Base-by-base conservation (phyloP, 2,329 filamentous ascomycete genomes). In the Dothiorella sarmentorum region DNA sequence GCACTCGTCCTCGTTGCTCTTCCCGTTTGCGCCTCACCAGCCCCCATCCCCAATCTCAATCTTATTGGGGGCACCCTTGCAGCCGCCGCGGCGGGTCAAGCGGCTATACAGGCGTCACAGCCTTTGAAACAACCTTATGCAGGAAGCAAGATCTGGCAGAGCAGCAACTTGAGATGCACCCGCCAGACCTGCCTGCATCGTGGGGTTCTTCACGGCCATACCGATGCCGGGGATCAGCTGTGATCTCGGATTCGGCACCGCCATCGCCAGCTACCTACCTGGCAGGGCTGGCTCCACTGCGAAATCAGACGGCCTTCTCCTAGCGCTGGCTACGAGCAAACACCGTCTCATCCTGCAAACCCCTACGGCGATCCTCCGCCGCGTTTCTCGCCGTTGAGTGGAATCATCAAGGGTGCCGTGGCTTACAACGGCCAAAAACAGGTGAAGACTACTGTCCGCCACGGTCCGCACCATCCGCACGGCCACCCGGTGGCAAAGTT, bases 11-110 rank as follows among this genome's bases (percentile, higher is more conserved):
- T 31, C 27, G 35, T 31, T 26, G 45, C 45, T 35, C 33, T 40
- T n/a, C n/a, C 49, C 49, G 49, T 53, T 53, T 38, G 49, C 49
- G 49, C 49, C 49, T 40, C 49, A 40, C 26, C 45, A 53, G 44
- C 27, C 44, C 27, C 35, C 33, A 22, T 20, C 47, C 20, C n/a
- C 47, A 11, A 3, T 7, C 15, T n/a, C 35, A 20, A 33, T 20
- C 49, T 27, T 24, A 53, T 53, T 53, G 49, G 49, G 29, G 31
- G 49, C 35, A 40, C 49, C 49, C 49, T 53, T 38, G 49, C 49
- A 53, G 49, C 49, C 49, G 49, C 49, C 49, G 49, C 33, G 9
- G 49, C 49, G 49, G 49, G 49, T 53, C 49, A 18, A 40, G 49
- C 49, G 49, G 49, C 49, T 53, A 40, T 38, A 53, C 24, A 40